Base-by-base conservation (phyloP, 225 moss, liverwort and hornwort species). In the Polytrichum commune region DNA sequence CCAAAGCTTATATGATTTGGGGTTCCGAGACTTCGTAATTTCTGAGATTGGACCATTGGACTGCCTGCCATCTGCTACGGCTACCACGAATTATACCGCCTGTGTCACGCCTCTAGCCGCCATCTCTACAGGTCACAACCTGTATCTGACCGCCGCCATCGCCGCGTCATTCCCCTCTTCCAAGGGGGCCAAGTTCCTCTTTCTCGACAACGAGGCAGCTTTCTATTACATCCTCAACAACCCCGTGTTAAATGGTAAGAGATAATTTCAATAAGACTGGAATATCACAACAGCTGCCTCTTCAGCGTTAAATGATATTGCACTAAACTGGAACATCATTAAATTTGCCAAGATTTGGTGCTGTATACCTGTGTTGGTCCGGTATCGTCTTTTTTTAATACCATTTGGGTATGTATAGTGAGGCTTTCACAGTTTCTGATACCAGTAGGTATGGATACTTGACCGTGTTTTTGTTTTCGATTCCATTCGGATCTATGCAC, bases 71-170 rank as follows among this genome's bases (percentile, higher is more conserved):
- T 13, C 5, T 24, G 9, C 6, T 7, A 79, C 90, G 6, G 22
- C 3, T 8, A 22, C 0, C 19, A 54, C 6, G 0, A 71, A 80
- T 65, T 88, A 74, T 63, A 78, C 72, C 2, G 18, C 56, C 10
- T 92, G 90, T 66, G 23, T 22, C 9, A 62, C 77, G 58, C 18
- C 54, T 19, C 18, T 25, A 3, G 73, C 74, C 16, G 46, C 75
- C 20, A 4, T 83, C n/a, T 29, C 82, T 7, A 57, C 67, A 7
- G 33, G 64, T 55, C 88, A 92, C 56, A 92, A 93, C 60, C 9
- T 26, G 1, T 35, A 77, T 38, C 69, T 77, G 60, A 29, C 24
- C 13, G 54, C 55, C 5, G 62, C 68, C 23, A 69, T 78, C 62
- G 46, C 61, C 54, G 1, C 13, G 46, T 4, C 46, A 13, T 46